Evolutionary conservation across 2,329 filamentous ascomycete genomes (phyloP).

Genomic region (Aspergillus pseudoviridinutans): DNA sequence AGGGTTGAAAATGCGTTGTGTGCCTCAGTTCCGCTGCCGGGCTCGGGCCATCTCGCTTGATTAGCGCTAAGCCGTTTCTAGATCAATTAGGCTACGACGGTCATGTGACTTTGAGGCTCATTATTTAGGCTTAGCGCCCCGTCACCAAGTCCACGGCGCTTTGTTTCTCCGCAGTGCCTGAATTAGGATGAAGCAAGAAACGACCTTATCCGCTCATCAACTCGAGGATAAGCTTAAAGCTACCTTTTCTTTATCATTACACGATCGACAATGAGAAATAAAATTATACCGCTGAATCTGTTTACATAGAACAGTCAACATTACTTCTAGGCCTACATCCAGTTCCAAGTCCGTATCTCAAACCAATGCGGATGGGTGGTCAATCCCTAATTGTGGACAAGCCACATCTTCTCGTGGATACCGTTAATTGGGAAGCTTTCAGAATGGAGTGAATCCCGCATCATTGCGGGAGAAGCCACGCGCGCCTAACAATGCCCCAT

Average conservation of each 20-base stretch:
- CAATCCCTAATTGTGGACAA: background rate
- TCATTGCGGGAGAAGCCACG: too few species aligned
- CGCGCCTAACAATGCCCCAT: too few species aligned
- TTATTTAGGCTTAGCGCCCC: constrained; percentile 1
- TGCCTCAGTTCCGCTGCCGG: constrained; percentile 20
- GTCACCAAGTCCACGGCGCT: constrained; percentile 1
- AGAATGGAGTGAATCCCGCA: too few species aligned
- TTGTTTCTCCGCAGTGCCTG: constrained; percentile 7
- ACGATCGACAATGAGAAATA: background rate
- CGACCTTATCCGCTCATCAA: background rate
- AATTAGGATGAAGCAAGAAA: background rate
- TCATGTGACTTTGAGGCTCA: constrained; percentile 11
- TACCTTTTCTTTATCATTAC: background rate
- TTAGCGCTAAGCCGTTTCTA: constrained; percentile 22
- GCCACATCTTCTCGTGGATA: too few species aligned
- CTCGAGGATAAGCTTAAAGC: background rate
- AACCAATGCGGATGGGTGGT: background rate
- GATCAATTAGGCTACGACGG: background rate
- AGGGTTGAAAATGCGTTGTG: constrained; percentile 35
- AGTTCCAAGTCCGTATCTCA: background rate
- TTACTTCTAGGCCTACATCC: background rate
- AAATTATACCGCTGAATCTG: background rate
- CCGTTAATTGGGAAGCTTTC: too few species aligned
- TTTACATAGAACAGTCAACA: background rate
- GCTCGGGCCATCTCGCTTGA: constrained; percentile 33